These are phyloP conservation scores for Blumeria hordei DNA, from an alignment of 2,329 filamentous ascomycete genomes.

Conservation along the genomic window DNA sequence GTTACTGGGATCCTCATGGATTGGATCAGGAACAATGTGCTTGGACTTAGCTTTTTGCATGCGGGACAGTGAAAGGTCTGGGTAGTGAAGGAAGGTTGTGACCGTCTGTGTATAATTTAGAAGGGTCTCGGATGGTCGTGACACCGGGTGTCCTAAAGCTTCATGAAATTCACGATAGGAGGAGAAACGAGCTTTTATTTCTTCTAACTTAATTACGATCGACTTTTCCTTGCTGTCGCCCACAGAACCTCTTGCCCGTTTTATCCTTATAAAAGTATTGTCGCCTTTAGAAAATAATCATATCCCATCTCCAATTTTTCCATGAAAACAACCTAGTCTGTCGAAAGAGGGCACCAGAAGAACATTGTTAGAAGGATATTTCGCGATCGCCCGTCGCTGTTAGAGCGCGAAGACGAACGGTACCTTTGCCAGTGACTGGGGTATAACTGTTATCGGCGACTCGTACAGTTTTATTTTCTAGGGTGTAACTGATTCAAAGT, in stretches of 20 bases:
- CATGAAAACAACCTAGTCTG: neutral
- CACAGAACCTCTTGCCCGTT: neutral
- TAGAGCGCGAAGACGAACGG: neutral
- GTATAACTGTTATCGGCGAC: neutral
- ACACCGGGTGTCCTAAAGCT: slow-evolving; percentile 1
- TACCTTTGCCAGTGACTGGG: neutral
- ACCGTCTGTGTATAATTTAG: neutral
- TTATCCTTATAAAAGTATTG: neutral
- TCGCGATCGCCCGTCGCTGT: neutral
- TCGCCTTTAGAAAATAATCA: neutral
- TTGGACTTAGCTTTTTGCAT: slow-evolving; percentile 1
- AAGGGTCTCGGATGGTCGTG: neutral
- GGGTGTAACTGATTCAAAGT: neutral
- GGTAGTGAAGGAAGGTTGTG: neutral
- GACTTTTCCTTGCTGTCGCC: neutral
- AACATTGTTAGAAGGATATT: neutral
- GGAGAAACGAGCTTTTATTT: neutral
- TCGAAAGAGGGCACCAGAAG: slow-evolving; percentile 1
- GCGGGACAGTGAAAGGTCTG: neutral
- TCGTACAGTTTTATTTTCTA: neutral
- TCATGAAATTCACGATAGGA: neutral
- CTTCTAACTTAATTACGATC: neutral
- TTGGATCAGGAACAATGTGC: neutral
- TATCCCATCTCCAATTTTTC: neutral
- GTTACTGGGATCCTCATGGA: neutral